A percentile compares a stretch with the other conserved stretches of the same genome.
These are phyloP conservation scores for Hypoxylon intermedium DNA, from an alignment of 495 filamentous ascomycete genomes.

Conservation along the genomic window DNA sequence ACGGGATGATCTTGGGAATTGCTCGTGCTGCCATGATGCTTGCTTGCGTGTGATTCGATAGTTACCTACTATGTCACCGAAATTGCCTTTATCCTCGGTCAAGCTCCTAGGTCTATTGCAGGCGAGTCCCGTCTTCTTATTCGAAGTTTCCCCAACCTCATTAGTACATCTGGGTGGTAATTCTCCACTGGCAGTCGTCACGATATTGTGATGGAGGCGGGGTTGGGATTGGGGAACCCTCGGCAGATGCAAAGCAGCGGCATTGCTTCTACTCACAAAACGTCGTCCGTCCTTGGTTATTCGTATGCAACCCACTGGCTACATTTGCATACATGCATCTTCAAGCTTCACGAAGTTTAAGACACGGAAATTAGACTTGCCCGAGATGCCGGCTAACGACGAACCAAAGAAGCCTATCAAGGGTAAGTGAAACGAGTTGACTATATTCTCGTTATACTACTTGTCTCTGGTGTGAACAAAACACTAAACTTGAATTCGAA, in stretches of 20 bases:
- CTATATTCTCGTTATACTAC: too few species aligned
- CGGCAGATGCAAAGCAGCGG: constrained; percentile 27
- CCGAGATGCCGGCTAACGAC: constrained; percentile 20
- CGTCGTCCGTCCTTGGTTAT: neutral
- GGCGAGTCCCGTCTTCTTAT: constrained; percentile 20
- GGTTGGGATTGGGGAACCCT: constrained; percentile 26
- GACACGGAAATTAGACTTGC: neutral
- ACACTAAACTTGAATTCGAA: constrained; percentile 7
- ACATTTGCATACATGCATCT: neutral
- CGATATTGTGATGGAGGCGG: constrained; percentile 22
- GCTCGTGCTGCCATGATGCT: constrained; percentile 22
- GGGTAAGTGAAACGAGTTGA: constrained; percentile 15
- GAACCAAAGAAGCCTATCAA: constrained; percentile 32
- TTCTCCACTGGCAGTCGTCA: constrained; percentile 12
- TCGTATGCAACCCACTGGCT: neutral
- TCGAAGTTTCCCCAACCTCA: constrained; percentile 11
- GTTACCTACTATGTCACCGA: neutral
- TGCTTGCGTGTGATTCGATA: neutral
- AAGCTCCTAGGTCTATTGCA: neutral
- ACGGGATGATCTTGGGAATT: constrained; percentile 25
- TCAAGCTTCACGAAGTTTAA: constrained; percentile 2
- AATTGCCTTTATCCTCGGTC: neutral
- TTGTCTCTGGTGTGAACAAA: too few species aligned
- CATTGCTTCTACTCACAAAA: neutral
- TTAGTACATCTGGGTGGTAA: neutral